phyloP scores from a whole-genome alignment of 1,139 yeast species.

The Debaryomyces sp. region DNA sequence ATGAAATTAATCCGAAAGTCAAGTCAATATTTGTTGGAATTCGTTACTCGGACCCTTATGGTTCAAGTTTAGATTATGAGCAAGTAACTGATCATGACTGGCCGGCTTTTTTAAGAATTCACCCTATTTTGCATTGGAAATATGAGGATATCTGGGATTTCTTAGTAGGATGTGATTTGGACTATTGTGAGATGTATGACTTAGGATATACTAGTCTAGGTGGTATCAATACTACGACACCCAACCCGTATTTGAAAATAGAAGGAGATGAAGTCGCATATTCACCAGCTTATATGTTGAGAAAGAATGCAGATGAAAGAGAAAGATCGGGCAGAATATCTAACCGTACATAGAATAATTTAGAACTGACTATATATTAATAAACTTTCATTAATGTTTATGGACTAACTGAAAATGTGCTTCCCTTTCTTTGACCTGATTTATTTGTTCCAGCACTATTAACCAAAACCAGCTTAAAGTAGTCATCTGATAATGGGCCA shows the following conservation, averaged over 20 bases:
- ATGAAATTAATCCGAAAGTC: conserved; percentile 42
- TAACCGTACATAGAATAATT: conserved; percentile 7
- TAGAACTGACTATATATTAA: conserved; percentile 2
- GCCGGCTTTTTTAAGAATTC: conserved; percentile 81
- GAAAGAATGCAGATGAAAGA: conserved; percentile 62
- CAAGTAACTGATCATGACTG: conserved; percentile 81
- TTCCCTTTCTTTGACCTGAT: conserved; percentile 24
- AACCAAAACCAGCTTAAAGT: conserved; percentile 40
- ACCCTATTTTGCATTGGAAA: conserved; percentile 83
- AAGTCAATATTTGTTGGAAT: conserved; percentile 80
- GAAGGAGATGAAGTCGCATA: conserved; percentile 31
- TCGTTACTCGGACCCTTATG: conserved; percentile 79
- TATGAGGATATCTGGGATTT: conserved; percentile 79
- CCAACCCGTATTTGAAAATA: conserved; percentile 59
- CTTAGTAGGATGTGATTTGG: conserved; percentile 49
- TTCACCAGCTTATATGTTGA: conserved; percentile 67
- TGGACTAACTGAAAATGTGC: conserved; percentile 11
- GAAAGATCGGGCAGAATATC: conserved; percentile 42
- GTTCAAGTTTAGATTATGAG: conserved; percentile 52
- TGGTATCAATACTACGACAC: conserved; percentile 64
- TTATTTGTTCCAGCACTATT: conserved; percentile 32
- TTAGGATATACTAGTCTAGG: conserved; percentile 83
- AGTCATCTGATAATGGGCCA: conserved; percentile 67
- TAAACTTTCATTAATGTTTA: conserved; percentile 2
- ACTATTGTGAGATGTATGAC: conserved; percentile 74